phyloP scores from a whole-genome alignment of 176 grass and related monocot species.

The Aechmea fasciata region DNA sequence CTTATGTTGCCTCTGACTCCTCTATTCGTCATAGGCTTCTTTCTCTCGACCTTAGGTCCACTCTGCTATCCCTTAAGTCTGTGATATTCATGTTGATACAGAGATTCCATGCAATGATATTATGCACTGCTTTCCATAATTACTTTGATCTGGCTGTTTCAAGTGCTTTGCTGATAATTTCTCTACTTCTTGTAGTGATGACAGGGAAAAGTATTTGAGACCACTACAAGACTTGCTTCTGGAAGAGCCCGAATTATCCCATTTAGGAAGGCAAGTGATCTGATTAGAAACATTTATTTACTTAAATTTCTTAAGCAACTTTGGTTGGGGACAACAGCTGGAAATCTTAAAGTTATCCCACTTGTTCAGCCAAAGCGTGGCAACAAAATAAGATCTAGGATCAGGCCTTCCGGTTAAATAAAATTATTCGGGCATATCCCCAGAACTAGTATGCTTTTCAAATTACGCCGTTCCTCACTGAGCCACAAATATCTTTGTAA shows the following conservation, averaged over 20 bases:
- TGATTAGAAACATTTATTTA: constrained; percentile 5
- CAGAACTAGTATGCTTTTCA: too few species aligned
- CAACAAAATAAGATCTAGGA: too few species aligned
- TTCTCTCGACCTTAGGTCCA: constrained; percentile 52
- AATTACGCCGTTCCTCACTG: not conserved
- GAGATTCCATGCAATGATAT: too few species aligned
- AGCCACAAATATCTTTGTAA: not conserved
- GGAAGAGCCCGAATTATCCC: constrained; percentile 61
- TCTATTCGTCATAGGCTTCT: constrained; percentile 63
- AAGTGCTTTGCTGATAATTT: not conserved
- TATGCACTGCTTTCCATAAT: too few species aligned
- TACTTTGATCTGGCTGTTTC: not conserved
- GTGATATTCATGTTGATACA: not conserved
- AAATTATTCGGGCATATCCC: too few species aligned
- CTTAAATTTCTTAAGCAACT: constrained; percentile 13
- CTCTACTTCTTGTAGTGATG: constrained; percentile 25
- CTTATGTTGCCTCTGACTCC: constrained; percentile 52
- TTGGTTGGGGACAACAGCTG: not conserved
- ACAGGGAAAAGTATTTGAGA: constrained; percentile 29
- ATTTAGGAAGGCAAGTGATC: constrained; percentile 50
- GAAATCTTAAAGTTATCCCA: too few species aligned
- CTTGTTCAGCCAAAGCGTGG: too few species aligned
- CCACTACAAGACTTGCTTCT: constrained; percentile 70
- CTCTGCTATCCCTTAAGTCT: not conserved
- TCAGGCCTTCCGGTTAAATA: too few species aligned